Evolutionary conservation across 768 basidiomycete species (phyloP).

Genomic region (Termitomyces titanicus): DNA sequence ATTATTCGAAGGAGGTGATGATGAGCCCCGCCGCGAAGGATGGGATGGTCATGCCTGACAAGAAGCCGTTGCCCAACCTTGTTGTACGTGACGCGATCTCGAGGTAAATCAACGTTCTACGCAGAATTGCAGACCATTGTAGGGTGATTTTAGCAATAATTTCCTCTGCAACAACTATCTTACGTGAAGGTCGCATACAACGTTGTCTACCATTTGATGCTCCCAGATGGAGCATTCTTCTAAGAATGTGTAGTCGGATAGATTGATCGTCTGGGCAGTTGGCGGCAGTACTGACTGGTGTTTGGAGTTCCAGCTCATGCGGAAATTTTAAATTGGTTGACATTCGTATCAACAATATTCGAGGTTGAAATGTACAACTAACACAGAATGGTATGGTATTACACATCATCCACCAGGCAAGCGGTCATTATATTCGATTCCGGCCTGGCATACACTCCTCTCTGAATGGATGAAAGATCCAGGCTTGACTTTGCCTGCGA

Average conservation of each 20-base stretch:
- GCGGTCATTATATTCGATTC: background rate
- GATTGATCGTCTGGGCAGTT: too few relatives aligned
- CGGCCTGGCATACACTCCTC: background rate
- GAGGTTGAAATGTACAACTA: too few relatives aligned
- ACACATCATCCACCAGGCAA: background rate
- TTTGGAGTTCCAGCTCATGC: background rate
- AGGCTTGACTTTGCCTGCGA: background rate
- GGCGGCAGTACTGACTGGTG: too few relatives aligned
- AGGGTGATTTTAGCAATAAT: background rate
- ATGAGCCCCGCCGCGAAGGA: slow-evolving; percentile 38
- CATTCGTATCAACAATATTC: too few relatives aligned
- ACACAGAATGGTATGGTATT: background rate
- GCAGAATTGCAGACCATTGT: background rate
- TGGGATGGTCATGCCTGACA: slow-evolving; percentile 43
- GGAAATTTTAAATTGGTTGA: background rate
- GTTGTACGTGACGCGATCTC: slow-evolving; percentile 31
- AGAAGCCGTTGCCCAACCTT: slow-evolving; percentile 39
- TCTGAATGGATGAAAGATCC: background rate
- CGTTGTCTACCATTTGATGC: background rate
- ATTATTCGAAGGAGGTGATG: slow-evolving; percentile 40
- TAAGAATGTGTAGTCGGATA: too few relatives aligned
- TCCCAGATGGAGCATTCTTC: too few relatives aligned
- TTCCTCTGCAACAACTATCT: too few relatives aligned
- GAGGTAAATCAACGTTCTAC: background rate
- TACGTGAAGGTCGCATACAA: too few relatives aligned